Base-by-base conservation (phyloP, 768 basidiomycete genomes). In the Neoboletus magnificus region DNA sequence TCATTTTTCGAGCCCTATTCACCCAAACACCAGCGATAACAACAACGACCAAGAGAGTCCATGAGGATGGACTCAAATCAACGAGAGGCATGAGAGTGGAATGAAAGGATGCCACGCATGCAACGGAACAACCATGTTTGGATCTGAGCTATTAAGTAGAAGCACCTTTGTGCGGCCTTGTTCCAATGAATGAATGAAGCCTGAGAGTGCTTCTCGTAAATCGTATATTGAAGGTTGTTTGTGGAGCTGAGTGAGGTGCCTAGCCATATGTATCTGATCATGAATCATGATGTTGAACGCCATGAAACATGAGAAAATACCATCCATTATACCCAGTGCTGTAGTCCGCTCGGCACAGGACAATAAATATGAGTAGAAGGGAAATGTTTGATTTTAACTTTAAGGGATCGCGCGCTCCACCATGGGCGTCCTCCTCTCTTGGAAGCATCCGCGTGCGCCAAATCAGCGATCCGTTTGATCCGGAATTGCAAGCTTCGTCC, bases 221-320 rank as follows among this genome's bases (percentile, higher is more conserved):
- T 41, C 13, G 15, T 23, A 7, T 8, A 42, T 23, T 9, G 13
- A 22, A 20, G 12, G 12, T 22, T 22, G 40, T 20, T 13, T 36
- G 11, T 8, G 15, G 15, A 15, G 39, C 39, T n/a, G n/a, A 40
- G 39, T 20, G n/a, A n/a, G 18, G 1, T 16, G 35, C 35, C 16
- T 16, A 36, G 16, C 16, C 16, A 7, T 6, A 7, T 36, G 7
- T n/a, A n/a, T n/a, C n/a, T n/a, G n/a, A n/a, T n/a, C n/a, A n/a
- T n/a, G n/a, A n/a, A n/a, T n/a, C n/a, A n/a, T 9, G 15, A 36
- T 8, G 15, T 18, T 36, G 32, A 32, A 32, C 12, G 12, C 13
- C 32, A 35, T 35, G 16, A 35, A 35, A 16, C 71, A 53, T 75
- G 78, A 20, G 10, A 39, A 41, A 8, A 4, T 22, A 1, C 22